Evolutionary conservation across 345 rosid genomes (phyloP).

Genomic region (Populus alba): DNA sequence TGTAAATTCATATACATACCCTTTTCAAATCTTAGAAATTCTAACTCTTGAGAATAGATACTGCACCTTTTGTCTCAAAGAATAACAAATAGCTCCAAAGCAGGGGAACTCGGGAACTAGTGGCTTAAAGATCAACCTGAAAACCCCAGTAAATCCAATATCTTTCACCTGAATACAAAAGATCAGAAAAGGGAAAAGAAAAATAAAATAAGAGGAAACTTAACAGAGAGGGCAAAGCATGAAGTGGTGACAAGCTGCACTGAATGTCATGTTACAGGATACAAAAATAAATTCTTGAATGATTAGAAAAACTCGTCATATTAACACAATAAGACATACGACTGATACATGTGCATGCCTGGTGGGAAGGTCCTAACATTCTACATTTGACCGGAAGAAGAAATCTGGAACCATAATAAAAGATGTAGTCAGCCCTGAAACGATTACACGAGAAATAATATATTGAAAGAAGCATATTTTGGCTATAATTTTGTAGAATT

Average conservation of each 20-base stretch:
- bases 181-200: background rate
- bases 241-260: background rate
- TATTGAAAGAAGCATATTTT: background rate
- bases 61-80: slow-evolving; percentile 81
- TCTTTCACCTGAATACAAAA: slow-evolving; percentile 71
- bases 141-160: slow-evolving; percentile 96
- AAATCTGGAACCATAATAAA: background rate
- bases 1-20: background rate
- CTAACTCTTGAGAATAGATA: slow-evolving; percentile 8
- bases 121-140: slow-evolving; percentile 96
- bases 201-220: background rate
- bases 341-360: background rate
- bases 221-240: background rate
- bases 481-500: background rate
- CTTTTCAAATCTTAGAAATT: background rate
- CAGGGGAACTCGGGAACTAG: slow-evolving; percentile 90
- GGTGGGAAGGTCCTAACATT: background rate
- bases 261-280: background rate
- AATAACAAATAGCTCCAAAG: slow-evolving; percentile 94
- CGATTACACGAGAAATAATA: background rate
- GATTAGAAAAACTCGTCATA: background rate
- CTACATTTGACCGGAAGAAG: background rate
- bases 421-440: background rate
- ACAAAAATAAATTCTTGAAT: background rate
- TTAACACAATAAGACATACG: background rate